phyloP scores from a whole-genome alignment of 805 yeast species.

The Metschnikowia dekortorum region DNA sequence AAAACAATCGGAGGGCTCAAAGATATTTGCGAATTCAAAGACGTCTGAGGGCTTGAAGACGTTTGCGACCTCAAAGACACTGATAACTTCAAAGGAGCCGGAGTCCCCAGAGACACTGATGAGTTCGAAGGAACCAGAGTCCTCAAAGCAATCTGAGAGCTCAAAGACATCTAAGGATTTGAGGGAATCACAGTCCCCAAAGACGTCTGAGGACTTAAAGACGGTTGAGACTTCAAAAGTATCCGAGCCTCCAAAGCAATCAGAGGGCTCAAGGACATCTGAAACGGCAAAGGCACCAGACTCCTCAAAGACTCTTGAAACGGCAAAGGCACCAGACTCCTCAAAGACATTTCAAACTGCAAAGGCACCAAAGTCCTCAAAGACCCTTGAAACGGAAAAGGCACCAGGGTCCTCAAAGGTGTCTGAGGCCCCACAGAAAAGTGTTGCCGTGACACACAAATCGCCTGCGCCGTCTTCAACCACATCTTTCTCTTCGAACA shows the following conservation, averaged over 20 bases:
- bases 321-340: neutral
- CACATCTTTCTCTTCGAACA: neutral
- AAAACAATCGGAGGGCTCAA: neutral
- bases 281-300: neutral
- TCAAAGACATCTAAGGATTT: neutral
- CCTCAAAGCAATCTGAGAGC: neutral
- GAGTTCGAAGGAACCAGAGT: neutral
- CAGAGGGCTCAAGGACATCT: neutral
- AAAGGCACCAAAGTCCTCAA: neutral
- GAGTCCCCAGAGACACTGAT: neutral
- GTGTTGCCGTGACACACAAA: neutral
- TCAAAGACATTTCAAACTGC: neutral
- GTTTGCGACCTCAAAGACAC: neutral
- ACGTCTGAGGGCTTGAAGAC: neutral
- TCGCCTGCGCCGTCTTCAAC: neutral
- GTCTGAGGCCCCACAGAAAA: neutral
- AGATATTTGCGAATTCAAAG: neutral
- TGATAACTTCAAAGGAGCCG: neutral
- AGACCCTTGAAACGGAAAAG: neutral
- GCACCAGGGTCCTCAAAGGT: neutral
- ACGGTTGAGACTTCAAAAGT: neutral
- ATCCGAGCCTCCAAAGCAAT: neutral
- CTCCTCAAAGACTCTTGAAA: neutral
- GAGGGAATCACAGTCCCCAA: too few species aligned
- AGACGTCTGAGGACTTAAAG: too few species aligned